A percentile compares a stretch with the other conserved stretches of the same genome.
These are phyloP conservation scores for Ophiocytium majus DNA, from an alignment of 352 stramenopile species.

Conservation along the genomic window DNA sequence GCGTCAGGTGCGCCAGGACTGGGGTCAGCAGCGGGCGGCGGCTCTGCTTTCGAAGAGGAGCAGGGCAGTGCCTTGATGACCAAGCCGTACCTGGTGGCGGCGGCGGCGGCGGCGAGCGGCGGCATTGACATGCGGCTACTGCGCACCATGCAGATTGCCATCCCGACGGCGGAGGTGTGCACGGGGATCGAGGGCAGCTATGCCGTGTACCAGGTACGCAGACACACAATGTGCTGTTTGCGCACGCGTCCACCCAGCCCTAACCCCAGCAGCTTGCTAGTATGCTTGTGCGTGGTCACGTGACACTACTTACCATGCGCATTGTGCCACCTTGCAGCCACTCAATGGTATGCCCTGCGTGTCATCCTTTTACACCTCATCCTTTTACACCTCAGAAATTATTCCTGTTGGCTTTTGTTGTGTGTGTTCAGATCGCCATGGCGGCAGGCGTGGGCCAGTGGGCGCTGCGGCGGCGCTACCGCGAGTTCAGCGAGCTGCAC, in stretches of 20 bases:
- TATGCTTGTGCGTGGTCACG: no score
- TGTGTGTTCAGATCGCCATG: constrained; percentile 1
- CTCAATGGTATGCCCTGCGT: no score
- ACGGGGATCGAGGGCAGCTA: background rate
- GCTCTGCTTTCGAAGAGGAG: background rate
- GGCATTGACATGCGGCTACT: background rate
- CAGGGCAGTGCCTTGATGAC: background rate
- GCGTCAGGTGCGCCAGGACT: no score
- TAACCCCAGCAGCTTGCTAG: no score
- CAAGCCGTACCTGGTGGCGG: background rate
- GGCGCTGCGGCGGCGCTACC: constrained; percentile 1
- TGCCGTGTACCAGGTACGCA: constrained; percentile 17
- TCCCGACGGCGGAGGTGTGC: background rate
- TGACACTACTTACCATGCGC: no score
- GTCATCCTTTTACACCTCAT: no score
- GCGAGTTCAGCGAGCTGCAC: constrained; percentile 22
- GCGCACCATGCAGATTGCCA: background rate
- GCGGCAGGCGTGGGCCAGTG: constrained; percentile 9
- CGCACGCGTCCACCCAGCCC: no score
- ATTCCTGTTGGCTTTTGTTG: no score
- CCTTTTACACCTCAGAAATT: no score
- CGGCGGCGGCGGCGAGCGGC: background rate
- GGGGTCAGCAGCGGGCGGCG: background rate
- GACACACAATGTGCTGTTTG: no score
- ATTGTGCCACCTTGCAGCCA: no score